Evolutionary conservation across 495 filamentous ascomycete genomes (phyloP), one percentile per base, ranked within the genome.

Genomic region (Aspergillus mulundensis): DNA sequence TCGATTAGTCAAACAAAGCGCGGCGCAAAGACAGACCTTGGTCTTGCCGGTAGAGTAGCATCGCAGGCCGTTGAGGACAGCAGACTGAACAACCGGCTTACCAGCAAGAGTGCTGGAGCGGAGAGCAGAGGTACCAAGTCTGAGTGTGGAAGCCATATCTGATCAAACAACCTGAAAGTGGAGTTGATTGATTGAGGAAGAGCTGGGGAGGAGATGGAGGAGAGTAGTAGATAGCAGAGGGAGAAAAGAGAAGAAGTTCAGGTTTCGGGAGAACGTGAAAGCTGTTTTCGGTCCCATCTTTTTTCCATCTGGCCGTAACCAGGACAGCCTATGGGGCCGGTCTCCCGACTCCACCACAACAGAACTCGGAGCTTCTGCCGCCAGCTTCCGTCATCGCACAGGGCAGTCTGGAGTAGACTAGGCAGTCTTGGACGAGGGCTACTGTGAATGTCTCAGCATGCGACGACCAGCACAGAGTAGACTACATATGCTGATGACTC

Each of bases 11-110:
- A 45, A 5, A 42, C 23, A 51, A 20, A 28, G 24, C 36, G 19
- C n/a, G 14, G 14, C 50, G 20, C 15, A 11, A 46, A 58, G 39
- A 60, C 36, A 32, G 56, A 92, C 93, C 85, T 92, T 87, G 55
- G 87, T 78, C 81, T 97, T 96, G 40, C 74, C 81, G 61, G 90
- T 83, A 50, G 91, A 95, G 76, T 96, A 96, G 83, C 83, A 85
- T 74, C 92, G 84, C 69, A 86, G 73, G 67, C 91, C 88, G 78
- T 86, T 90, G 79, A 89, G 87, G 72, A 85, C 83, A 62, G 81
- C 83, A 72, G 84, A 80, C 73, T 83, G 83, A 65, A 80, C 79
- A 64, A 67, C 81, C 68, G 71, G 78, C 75, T 77, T 77, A 48
- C 85, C 80, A 63, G 84, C 76, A 65, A 78, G 74, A 61, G 88